Evolutionary conservation across 371 early-diverging fungal species (phyloP).

Genomic region (Zychaea mexicana): DNA sequence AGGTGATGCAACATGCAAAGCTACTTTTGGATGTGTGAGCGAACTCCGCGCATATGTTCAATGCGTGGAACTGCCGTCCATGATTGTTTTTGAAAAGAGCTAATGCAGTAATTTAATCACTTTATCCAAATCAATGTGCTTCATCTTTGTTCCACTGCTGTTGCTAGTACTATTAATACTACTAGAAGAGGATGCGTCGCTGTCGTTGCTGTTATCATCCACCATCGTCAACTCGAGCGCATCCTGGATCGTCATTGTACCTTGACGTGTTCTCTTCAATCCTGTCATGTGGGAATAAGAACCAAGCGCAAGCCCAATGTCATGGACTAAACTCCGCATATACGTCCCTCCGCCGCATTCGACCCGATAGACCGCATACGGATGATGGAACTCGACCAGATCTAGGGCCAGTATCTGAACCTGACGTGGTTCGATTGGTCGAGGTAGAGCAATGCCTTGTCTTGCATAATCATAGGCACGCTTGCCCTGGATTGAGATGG

Average conservation of each 20-base stretch:
- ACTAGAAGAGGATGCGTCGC: too few relatives aligned
- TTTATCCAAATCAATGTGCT: too few relatives aligned
- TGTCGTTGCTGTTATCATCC: too few relatives aligned
- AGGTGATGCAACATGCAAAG: too few relatives aligned
- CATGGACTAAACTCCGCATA: conserved; percentile 52
- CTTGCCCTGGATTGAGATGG: conserved; percentile 49
- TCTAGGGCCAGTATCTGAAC: conserved; percentile 33
- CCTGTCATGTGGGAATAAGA: conserved; percentile 49
- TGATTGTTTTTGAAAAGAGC: too few relatives aligned
- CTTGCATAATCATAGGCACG: conserved; percentile 56
- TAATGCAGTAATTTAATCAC: too few relatives aligned
- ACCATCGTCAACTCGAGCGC: conserved; percentile 7
- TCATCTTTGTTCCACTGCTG: too few relatives aligned
- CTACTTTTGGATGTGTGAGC: too few relatives aligned
- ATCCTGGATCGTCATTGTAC: conserved; percentile 22
- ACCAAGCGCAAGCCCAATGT: conserved; percentile 39
- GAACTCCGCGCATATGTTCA: too few relatives aligned
- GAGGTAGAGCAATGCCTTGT: conserved; percentile 30
- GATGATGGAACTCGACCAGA: conserved; percentile 17
- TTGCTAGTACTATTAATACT: too few relatives aligned
- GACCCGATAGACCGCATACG: conserved; percentile 22
- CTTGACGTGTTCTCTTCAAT: conserved; percentile 45
- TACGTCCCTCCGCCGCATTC: conserved; percentile 53
- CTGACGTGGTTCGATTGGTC: conserved; percentile 31
- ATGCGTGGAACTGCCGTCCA: too few relatives aligned